A percentile compares a stretch with the other conserved stretches of the same genome.
These are phyloP conservation scores for Neonectria punicea DNA, from an alignment of 2,329 filamentous ascomycete genomes.

Conservation along the genomic window DNA sequence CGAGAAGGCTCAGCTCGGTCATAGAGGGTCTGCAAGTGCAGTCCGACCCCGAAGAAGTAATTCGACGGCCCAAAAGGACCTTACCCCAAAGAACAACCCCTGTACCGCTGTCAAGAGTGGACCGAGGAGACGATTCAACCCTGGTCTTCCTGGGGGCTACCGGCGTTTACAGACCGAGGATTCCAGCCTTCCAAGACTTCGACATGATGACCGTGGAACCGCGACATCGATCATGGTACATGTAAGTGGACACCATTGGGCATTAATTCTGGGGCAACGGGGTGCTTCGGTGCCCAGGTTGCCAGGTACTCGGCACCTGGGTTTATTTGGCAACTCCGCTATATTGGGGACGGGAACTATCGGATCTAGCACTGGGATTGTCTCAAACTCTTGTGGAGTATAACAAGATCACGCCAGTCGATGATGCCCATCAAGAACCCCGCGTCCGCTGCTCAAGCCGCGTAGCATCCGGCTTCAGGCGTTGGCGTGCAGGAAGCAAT, in stretches of 20 bases:
- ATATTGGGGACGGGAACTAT: not conserved
- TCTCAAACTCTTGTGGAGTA: not conserved
- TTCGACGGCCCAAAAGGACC: slow-evolving; percentile 11
- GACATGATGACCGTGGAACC: not conserved
- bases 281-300: not conserved
- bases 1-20: not conserved
- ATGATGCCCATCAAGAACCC: not conserved
- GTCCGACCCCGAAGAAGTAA: slow-evolving; percentile 10
- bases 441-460: not conserved
- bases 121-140: slow-evolving; percentile 8
- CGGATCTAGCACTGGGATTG: not conserved
- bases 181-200: not conserved
- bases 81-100: not conserved
- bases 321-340: not conserved
- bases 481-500: not conserved
- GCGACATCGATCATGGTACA: not conserved
- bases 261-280: not conserved
- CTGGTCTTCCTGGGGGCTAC: not conserved
- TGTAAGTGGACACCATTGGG: not conserved
- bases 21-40: not conserved
- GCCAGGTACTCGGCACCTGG: not conserved
- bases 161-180: not conserved
- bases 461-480: not conserved
- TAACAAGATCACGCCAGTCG: not conserved
- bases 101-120: slow-evolving; percentile 15